phyloP scores from a whole-genome alignment of 1,284 basidiomycete genomes.

The Trichosporon sp. region DNA sequence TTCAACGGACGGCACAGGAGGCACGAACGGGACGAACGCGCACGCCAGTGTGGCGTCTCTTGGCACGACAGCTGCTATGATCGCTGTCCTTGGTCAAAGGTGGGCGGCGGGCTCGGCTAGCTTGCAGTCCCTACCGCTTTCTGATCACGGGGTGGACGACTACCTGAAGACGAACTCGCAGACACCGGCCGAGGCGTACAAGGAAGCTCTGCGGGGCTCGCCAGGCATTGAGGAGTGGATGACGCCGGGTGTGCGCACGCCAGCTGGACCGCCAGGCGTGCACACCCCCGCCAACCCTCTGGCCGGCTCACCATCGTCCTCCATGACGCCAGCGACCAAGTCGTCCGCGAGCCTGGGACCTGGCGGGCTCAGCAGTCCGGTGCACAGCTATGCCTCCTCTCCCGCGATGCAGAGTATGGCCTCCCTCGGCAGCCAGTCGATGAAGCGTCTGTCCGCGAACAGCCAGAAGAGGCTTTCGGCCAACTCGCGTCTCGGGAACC shows the following conservation, averaged over 20 bases:
- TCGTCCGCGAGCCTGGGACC: slow-evolving; percentile 3
- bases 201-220: slow-evolving; percentile 7
- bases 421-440: slow-evolving; percentile 15
- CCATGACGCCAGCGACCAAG: slow-evolving; percentile 10
- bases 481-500: slow-evolving; percentile 8
- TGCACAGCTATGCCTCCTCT: slow-evolving; percentile 1
- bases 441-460: slow-evolving; percentile 8
- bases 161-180: background rate
- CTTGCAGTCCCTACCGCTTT: background rate
- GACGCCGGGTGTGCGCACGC: slow-evolving; percentile 8
- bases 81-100: background rate
- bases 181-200: slow-evolving; percentile 9
- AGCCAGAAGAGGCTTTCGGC: slow-evolving; percentile 7
- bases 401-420: slow-evolving; percentile 15
- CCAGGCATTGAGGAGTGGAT: background rate
- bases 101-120: slow-evolving; percentile 7
- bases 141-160: slow-evolving; percentile 9
- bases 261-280: background rate
- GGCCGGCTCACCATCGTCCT: background rate
- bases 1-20: slow-evolving; percentile 1
- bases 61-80: slow-evolving; percentile 10
- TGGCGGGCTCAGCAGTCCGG: background rate
- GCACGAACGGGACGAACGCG: slow-evolving; percentile 4
- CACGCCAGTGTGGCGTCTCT: slow-evolving; percentile 12
- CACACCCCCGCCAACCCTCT: slow-evolving; percentile 5